A percentile compares a stretch with the other conserved stretches of the same genome.
Evolutionary conservation across 306 rosid genomes (phyloP).

Genomic region (Carpinus viminea): DNA sequence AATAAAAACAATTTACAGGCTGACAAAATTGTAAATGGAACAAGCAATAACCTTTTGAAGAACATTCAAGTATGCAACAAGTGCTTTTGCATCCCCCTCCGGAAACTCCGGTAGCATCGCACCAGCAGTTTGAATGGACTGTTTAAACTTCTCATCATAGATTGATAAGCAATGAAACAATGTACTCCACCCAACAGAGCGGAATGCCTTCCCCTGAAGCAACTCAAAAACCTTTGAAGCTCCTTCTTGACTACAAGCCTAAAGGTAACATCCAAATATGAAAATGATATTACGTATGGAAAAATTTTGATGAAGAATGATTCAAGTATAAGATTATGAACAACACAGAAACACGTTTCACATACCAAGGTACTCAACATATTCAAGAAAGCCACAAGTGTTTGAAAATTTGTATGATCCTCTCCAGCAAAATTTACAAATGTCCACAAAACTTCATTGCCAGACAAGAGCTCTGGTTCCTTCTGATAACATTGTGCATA

Average conservation of each 20-base stretch:
- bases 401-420: constrained; percentile 92
- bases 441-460: constrained; percentile 94
- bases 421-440: constrained; percentile 98
- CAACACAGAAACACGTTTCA: constrained; percentile 18
- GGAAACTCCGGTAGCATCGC: constrained; percentile 82
- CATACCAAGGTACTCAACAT: constrained; percentile 94
- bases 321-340: constrained; percentile 15
- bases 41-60: constrained; percentile 69
- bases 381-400: constrained; percentile 91
- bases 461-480: constrained; percentile 91
- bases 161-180: constrained; percentile 90
- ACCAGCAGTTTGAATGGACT: constrained; percentile 87
- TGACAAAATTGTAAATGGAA: background rate
- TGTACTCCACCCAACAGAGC: constrained; percentile 99
- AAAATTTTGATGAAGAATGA: background rate
- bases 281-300: constrained; percentile 19
- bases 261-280: constrained; percentile 25
- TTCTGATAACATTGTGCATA: constrained; percentile 51
- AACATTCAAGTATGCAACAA: constrained; percentile 87
- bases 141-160: constrained; percentile 92
- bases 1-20: background rate
- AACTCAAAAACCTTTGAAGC: constrained; percentile 91
- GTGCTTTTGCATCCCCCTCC: constrained; percentile 98
- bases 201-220: constrained; percentile 91
- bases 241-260: constrained; percentile 96